Conservation (phyloP, 495 filamentous ascomycete species). For the Neurospora sp. region DNA sequence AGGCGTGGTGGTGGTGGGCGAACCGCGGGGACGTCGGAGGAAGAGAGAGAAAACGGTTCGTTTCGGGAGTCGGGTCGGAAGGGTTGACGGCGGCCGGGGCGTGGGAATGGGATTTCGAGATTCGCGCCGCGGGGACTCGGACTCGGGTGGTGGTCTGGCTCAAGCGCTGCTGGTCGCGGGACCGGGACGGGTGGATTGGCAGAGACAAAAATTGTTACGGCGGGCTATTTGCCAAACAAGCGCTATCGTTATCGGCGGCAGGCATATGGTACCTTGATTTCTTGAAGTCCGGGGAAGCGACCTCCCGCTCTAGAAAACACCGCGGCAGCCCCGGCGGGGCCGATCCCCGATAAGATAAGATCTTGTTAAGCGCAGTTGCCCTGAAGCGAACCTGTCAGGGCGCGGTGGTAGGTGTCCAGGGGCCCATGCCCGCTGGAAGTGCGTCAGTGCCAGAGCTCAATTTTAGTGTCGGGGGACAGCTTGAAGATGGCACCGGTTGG, state of each 20-base stretch:
- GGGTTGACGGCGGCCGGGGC: background rate
- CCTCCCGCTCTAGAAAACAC: background rate
- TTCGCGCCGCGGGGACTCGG: background rate
- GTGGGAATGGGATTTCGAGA: background rate
- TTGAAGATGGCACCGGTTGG: background rate
- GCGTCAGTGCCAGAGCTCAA: background rate
- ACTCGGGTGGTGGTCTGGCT: background rate
- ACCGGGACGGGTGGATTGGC: background rate
- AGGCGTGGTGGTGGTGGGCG: background rate
- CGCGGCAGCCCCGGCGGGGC: background rate
- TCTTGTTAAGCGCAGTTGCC: background rate
- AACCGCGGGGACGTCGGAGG: background rate
- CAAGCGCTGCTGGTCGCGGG: background rate
- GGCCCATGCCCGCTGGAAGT: background rate
- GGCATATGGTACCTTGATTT: background rate
- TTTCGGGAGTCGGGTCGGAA: background rate
- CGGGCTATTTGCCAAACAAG: background rate
- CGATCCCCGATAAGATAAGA: background rate
- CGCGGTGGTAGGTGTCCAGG: background rate
- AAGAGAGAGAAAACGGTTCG: background rate
- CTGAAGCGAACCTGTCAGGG: background rate
- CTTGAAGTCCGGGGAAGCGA: background rate
- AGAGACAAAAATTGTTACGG: background rate
- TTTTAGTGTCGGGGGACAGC: background rate
- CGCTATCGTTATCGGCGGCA: constrained; percentile 1